A percentile compares a stretch with the other conserved stretches of the same genome.
These are phyloP conservation scores for Platanus orientalis DNA, from an alignment of 164 flowering plant species.

Conservation along the genomic window DNA sequence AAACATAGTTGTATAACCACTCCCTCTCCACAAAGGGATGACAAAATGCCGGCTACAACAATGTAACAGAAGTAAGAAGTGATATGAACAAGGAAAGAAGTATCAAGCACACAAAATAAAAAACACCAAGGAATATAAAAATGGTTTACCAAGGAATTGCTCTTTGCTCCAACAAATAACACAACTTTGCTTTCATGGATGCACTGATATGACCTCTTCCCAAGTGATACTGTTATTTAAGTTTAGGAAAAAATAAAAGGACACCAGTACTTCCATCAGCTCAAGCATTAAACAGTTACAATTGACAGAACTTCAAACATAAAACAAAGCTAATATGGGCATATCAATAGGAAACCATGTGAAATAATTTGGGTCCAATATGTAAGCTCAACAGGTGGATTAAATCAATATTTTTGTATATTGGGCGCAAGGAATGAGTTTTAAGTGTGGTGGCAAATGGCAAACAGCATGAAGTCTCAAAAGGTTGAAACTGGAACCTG, in stretches of 20 bases:
- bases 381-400: not conserved
- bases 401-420: not conserved
- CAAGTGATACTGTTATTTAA: constrained; percentile 59
- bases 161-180: constrained; percentile 72
- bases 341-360: not conserved
- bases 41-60: constrained; percentile 74
- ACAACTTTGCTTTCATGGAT: constrained; percentile 71
- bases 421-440: too few species aligned
- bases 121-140: not conserved
- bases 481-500: not conserved
- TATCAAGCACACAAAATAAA: not conserved
- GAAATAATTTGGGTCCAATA: not conserved
- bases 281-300: too few species aligned
- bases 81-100: not conserved
- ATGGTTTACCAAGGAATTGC: constrained; percentile 58
- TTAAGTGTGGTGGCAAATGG: not conserved
- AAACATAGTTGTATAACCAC: constrained; percentile 89
- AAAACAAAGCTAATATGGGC: not conserved
- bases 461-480: not conserved
- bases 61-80: not conserved
- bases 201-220: constrained; percentile 89
- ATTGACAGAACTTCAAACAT: not conserved
- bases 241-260: not conserved
- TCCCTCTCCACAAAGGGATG: constrained; percentile 86
- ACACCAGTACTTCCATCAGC: not conserved